phyloP scores from a whole-genome alignment of 129 eudicot genomes.

The Tanacetum coccineum region DNA sequence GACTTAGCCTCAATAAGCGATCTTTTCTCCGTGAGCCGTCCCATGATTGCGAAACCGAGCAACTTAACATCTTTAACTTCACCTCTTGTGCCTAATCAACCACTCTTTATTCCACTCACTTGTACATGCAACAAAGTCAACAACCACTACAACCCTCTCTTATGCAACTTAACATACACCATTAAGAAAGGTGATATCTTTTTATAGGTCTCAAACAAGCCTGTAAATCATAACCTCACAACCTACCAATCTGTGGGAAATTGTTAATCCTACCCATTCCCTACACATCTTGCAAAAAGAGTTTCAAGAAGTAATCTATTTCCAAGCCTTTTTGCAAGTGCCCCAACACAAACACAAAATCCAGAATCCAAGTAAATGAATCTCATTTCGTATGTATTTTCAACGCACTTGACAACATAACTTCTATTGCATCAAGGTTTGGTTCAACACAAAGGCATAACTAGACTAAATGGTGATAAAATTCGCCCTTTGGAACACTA shows the following conservation, averaged over 20 bases:
- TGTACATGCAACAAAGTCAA: slow-evolving; percentile 74
- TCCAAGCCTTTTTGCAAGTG: slow-evolving; percentile 91
- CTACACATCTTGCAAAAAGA: slow-evolving; percentile 52
- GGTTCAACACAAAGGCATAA: slow-evolving; percentile 35
- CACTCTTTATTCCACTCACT: slow-evolving; percentile 65
- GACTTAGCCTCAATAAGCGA: slow-evolving; percentile 72
- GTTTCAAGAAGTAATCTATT: slow-evolving; percentile 38
- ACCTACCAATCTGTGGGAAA: slow-evolving; percentile 68
- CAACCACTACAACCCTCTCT: slow-evolving; percentile 43
- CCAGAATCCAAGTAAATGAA: slow-evolving; percentile 36
- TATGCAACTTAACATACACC: slow-evolving; percentile 57
- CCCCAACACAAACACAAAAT: slow-evolving; percentile 49
- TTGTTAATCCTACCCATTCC: slow-evolving; percentile 62
- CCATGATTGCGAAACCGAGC: slow-evolving; percentile 66
- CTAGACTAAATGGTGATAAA: slow-evolving; percentile 55
- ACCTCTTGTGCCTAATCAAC: slow-evolving; percentile 54
- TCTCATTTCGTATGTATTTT: slow-evolving; percentile 65
- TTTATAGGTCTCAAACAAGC: slow-evolving; percentile 45
- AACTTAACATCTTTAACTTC: slow-evolving; percentile 55
- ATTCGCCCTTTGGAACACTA: slow-evolving; percentile 36
- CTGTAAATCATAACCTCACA: slow-evolving; percentile 60
- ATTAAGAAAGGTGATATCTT: slow-evolving; percentile 54
- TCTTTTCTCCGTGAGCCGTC: slow-evolving; percentile 68
- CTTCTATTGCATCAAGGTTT: slow-evolving; percentile 52
- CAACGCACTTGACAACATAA: slow-evolving; percentile 61